A percentile compares a stretch with the other conserved stretches of the same genome.
These are phyloP conservation scores for Erythrobasidium yunnanense DNA, from an alignment of 768 basidiomycete species.

Conservation along the genomic window DNA sequence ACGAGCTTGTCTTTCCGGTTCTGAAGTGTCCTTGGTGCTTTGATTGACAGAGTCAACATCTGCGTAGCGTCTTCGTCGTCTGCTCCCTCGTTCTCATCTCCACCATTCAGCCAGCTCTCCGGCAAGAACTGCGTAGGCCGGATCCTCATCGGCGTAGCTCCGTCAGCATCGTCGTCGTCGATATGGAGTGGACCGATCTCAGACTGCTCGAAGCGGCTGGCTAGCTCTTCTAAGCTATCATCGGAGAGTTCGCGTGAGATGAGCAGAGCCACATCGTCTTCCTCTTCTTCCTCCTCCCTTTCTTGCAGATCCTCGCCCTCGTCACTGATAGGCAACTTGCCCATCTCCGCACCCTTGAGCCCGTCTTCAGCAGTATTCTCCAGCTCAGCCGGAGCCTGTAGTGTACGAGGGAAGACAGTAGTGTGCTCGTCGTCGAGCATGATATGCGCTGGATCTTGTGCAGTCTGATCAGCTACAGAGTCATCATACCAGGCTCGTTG, in stretches of 20 bases:
- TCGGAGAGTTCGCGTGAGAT: constrained; percentile 22
- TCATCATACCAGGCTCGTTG: not conserved
- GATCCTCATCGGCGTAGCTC: not conserved
- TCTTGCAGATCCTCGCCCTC: not conserved
- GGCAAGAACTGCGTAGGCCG: not conserved
- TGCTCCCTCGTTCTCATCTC: not conserved
- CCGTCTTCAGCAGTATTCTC: not conserved
- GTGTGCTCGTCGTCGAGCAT: not conserved
- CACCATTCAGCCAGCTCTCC: not conserved
- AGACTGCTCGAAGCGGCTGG: constrained; percentile 19
- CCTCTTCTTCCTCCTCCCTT: not conserved
- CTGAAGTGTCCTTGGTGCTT: not conserved
- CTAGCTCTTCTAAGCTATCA: constrained; percentile 19
- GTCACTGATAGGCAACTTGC: no score
- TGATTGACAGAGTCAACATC: not conserved
- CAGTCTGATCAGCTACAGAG: not conserved
- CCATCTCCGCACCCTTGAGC: not conserved
- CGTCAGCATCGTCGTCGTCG: not conserved
- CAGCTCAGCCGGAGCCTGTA: not conserved
- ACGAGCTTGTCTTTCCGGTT: no score
- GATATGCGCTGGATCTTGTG: no score
- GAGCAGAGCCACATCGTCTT: constrained; percentile 18
- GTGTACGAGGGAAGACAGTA: not conserved
- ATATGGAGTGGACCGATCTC: not conserved
- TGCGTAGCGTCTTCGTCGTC: not conserved